A percentile compares a stretch with the other conserved stretches of the same genome.
phyloP scores from a whole-genome alignment of 345 rosid species.

The Turritis glabra region DNA sequence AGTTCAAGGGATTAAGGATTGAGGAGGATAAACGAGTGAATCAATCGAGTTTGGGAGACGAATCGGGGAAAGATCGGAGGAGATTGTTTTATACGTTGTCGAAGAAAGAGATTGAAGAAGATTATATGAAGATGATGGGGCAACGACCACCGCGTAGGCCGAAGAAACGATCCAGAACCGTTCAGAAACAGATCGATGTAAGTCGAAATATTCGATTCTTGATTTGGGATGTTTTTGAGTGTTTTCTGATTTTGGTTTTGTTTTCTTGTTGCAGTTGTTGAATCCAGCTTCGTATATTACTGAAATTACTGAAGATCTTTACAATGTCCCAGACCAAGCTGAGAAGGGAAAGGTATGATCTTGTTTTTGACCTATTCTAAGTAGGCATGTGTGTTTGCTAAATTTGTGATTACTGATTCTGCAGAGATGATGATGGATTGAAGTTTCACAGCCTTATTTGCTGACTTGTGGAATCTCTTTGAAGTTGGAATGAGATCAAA shows the following conservation, averaged over 20 bases:
- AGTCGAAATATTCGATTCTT: slow-evolving; percentile 6
- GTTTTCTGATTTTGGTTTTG: not conserved
- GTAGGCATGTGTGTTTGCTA: not conserved
- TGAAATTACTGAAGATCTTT: slow-evolving; percentile 60
- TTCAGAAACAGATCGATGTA: slow-evolving; percentile 79
- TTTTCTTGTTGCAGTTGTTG: slow-evolving; percentile 47
- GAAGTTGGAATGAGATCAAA: not conserved
- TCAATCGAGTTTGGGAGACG: slow-evolving; percentile 40
- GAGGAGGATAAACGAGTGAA: slow-evolving; percentile 37
- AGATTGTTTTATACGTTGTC: slow-evolving; percentile 49
- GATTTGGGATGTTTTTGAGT: not conserved
- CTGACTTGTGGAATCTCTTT: slow-evolving; percentile 15
- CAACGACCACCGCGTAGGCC: slow-evolving; percentile 64
- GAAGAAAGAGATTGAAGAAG: slow-evolving; percentile 76
- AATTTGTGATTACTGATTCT: not conserved
- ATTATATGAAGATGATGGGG: slow-evolving; percentile 51
- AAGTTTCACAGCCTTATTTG: not conserved
- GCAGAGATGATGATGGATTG: slow-evolving; percentile 16
- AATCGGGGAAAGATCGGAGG: slow-evolving; percentile 42
- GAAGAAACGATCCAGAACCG: slow-evolving; percentile 62
- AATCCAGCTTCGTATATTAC: slow-evolving; percentile 71
- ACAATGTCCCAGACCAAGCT: slow-evolving; percentile 60
- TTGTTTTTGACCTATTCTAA: not conserved
- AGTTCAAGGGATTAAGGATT: slow-evolving; percentile 14
- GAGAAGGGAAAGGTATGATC: slow-evolving; percentile 57